Conservation (phyloP, 2,329 filamentous ascomycete species). For the Daldinia eschscholtzii region DNA sequence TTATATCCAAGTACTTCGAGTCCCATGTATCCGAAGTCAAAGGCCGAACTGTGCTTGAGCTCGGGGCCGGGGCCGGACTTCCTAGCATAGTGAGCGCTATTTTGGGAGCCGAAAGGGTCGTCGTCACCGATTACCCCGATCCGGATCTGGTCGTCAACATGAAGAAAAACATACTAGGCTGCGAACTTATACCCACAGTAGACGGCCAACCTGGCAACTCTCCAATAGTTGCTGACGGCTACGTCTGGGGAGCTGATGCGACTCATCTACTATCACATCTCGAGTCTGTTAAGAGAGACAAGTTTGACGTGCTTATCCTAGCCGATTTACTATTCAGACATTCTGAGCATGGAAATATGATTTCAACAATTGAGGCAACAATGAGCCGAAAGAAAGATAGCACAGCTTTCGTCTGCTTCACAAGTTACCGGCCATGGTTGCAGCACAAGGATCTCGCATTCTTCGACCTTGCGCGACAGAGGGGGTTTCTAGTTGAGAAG, state of each 20-base stretch:
- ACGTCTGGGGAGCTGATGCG: slow-evolving; percentile 83
- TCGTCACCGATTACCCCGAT: slow-evolving; percentile 92
- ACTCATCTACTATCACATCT: slow-evolving; percentile 70
- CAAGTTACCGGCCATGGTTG: slow-evolving; percentile 92
- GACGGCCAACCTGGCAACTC: slow-evolving; percentile 48
- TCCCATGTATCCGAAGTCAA: slow-evolving; percentile 72
- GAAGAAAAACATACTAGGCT: slow-evolving; percentile 77
- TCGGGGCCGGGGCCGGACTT: slow-evolving; percentile 89
- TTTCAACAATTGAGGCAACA: slow-evolving; percentile 77
- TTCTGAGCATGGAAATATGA: slow-evolving; percentile 83
- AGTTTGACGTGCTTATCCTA: slow-evolving; percentile 86
- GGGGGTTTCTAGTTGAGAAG: slow-evolving; percentile 82
- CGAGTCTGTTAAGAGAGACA: slow-evolving; percentile 52
- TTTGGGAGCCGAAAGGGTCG: slow-evolving; percentile 76
- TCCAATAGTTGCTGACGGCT: slow-evolving; percentile 73
- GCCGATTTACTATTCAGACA: slow-evolving; percentile 94
- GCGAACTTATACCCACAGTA: slow-evolving; percentile 56
- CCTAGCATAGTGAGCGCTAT: slow-evolving; percentile 83
- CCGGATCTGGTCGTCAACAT: slow-evolving; percentile 85
- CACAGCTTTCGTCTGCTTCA: slow-evolving; percentile 89
- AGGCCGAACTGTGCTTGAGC: slow-evolving; percentile 81
- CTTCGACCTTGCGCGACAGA: slow-evolving; percentile 79
- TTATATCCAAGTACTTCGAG: slow-evolving; percentile 84
- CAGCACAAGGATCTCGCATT: slow-evolving; percentile 86
- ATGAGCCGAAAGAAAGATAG: slow-evolving; percentile 68